Base-by-base conservation (phyloP, 306 rosid species). In the Dryas octopetala region DNA sequence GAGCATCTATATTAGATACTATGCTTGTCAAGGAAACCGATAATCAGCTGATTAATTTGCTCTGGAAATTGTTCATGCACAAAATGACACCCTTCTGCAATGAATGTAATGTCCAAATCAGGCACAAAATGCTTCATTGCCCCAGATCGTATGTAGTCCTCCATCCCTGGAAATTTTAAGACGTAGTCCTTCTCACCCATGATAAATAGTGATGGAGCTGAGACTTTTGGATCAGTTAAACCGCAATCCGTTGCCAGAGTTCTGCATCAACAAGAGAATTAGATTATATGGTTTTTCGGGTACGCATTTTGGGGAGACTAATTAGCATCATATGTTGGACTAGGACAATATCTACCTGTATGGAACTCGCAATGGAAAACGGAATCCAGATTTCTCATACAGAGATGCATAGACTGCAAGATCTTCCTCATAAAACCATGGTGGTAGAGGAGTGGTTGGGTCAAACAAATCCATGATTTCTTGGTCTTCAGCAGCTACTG, bases 401-500 rank as follows among this genome's bases (percentile, higher is more conserved):
- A 77, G 53, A 15, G 86, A 74, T 72, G 88, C 81, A 53, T 89
- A 89, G 68, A 44, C n/a, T 51, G 79, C 72, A 23, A 87, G 85
- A 75, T 89, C 89, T 62, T 87, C 88, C 79, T 89, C 83, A 10
- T 89, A 81, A 77, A 87, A 61, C 89, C 93, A 85, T 17, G 89
- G 85, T 4, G 93, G 91, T 5, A 89, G 77, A 57, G 93, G 88
- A 7, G 78, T 62, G 16, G 90, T 51, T 6, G 83, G 84, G 80
- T 87, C 84, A 67, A 80, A 83, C 84, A 87, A 50, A 73, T 85
- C 89, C 93, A 89, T 87, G 77, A 85, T 87, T 83, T 89, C 91
- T 50, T 87, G 79, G 53, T 78, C 74, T 69, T 82, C 72, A 3
- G 75, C 71, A 7, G 91, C 95, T 40, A 84, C 41, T 41, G 96